Evolutionary conservation across 805 yeast genomes (phyloP), one percentile per base, ranked within the genome.

Genomic region (Kodamaea jinghongensis): DNA sequence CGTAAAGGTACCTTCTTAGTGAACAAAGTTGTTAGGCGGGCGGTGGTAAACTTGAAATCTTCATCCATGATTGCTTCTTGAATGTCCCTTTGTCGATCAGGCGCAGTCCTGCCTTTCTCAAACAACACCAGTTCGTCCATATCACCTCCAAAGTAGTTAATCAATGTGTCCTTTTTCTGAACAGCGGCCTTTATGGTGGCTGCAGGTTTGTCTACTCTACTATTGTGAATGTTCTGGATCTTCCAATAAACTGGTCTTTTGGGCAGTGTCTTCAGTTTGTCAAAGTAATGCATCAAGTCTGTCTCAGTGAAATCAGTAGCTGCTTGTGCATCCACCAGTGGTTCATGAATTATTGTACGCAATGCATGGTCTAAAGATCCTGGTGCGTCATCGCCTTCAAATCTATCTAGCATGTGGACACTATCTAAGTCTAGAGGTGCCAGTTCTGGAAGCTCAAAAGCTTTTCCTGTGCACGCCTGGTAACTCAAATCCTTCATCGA

Each of bases 41-140:
- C 47, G 11, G 52, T 45, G 34, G 50, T 51, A 43, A 50, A 53
- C 38, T 49, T 48, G 31, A 46, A 45, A 27, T 53, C 56, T 14
- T 49, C 55, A 3, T 56, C 55, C 6, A 53, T 41, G 6, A 51
- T 26, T 28, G 48, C 28, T 10, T 17, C 46, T 17, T n/a, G 25
- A 3, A 17, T 15, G 32, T 48, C 31, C 11, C 17, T 17, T 7
- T 23, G 31, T 11, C 31, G 9, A 16, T 30, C 20, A 2, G 36
- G 41, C 6, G 41, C 31, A 3, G 29, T 11, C 14, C 16, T 28
- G 8, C 31, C 31, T 7, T 31, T 11, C 4, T 17, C 31, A 25
- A 31, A 31, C 27, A 38, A 31, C 3, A 8, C 16, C n/a, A 12
- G 27, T 14, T 38, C 36, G 17, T 38, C 41, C 4, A 22, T 31